Base-by-base conservation (phyloP, 2,329 filamentous ascomycete species). In the Chalaropsis thielavioides region DNA sequence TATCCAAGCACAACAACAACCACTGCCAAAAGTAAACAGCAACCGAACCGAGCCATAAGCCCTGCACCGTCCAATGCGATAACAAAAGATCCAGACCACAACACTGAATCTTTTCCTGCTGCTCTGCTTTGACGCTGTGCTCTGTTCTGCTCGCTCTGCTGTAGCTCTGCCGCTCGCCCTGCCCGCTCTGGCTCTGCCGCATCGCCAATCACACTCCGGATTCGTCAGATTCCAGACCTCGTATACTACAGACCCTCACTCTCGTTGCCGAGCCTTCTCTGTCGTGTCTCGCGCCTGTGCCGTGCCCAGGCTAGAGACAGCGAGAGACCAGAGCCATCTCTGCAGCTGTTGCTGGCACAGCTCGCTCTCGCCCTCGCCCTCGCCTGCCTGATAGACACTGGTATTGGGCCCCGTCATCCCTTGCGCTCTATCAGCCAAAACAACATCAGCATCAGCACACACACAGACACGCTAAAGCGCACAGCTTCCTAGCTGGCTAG, bases 291-390 rank as follows among this genome's bases (percentile, higher is more conserved):
- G n/a, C n/a, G n/a, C n/a, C n/a, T n/a, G n/a, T 35, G 3, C 6
- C 10, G 51, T 13, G 7, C 27, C 10, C 51, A 17, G 4, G 24
- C 2, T n/a, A 56, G 51, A 56, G 27, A 56, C 27, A 56, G 22
- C 13, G 51, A 56, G 13, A 27, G 51, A 17, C 11, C 6, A n/a
- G n/a, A n/a, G 22, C 22, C n/a, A 35, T 56, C 15, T 56, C 51
- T 56, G 51, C 51, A 56, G 51, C 51, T 56, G 51, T 38, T 58
- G 54, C 54, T 58, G 54, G 54, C 54, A 38, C 15, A 58, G 54
- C 60, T 62, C 43, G 17, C 15, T 3, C 19, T 41, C 38, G 35
- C 56, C 40, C 22, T 35, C n/a, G 31, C 31, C 31, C 31, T 35
- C 31, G 31, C 31, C 31, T 3, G 41, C 60, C 31, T 31, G 24